phyloP scores from a whole-genome alignment of 2,329 filamentous ascomycete species.

The Cytospora paraplurivora region DNA sequence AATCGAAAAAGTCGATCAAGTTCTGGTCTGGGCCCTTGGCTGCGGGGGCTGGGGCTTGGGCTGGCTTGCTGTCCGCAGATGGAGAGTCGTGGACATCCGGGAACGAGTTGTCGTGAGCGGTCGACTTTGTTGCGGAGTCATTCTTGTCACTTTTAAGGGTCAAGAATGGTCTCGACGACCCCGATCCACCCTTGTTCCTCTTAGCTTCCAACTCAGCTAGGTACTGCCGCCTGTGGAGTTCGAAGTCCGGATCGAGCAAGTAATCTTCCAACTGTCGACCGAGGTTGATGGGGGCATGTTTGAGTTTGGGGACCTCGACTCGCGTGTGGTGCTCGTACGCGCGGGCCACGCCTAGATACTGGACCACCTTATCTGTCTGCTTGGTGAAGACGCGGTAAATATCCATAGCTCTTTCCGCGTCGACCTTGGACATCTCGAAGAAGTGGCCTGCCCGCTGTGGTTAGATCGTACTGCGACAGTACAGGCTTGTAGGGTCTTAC shows the following conservation, averaged over 20 bases:
- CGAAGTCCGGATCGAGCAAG: constrained; percentile 91
- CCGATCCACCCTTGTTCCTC: constrained; percentile 49
- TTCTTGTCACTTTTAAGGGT: constrained; percentile 44
- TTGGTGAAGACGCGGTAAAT: constrained; percentile 92
- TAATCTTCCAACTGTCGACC: constrained; percentile 92
- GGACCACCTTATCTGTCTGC: constrained; percentile 90
- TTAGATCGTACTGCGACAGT: constrained; percentile 5
- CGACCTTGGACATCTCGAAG: constrained; percentile 95
- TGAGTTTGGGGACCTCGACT: constrained; percentile 93
- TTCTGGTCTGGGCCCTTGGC: constrained; percentile 71
- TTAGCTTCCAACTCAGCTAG: constrained; percentile 80
- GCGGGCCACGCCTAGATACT: constrained; percentile 83
- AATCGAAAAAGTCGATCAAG: constrained; percentile 92
- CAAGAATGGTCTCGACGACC: constrained; percentile 38
- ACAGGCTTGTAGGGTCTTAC: constrained; percentile 51
- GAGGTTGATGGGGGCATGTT: constrained; percentile 92
- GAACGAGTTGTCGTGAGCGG: constrained; percentile 48
- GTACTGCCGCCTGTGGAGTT: constrained; percentile 89
- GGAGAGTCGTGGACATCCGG: constrained; percentile 41
- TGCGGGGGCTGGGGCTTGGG: constrained; percentile 32
- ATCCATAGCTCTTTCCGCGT: constrained; percentile 86
- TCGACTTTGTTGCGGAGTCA: constrained; percentile 40
- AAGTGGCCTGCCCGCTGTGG: constrained; percentile 71
- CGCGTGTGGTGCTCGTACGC: constrained; percentile 91
- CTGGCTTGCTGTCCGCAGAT: constrained; percentile 30